A percentile compares a stretch with the other conserved stretches of the same genome.
These are phyloP conservation scores for Anisodus tanguticus DNA, from an alignment of 257 asterid genomes.

Conservation along the genomic window DNA sequence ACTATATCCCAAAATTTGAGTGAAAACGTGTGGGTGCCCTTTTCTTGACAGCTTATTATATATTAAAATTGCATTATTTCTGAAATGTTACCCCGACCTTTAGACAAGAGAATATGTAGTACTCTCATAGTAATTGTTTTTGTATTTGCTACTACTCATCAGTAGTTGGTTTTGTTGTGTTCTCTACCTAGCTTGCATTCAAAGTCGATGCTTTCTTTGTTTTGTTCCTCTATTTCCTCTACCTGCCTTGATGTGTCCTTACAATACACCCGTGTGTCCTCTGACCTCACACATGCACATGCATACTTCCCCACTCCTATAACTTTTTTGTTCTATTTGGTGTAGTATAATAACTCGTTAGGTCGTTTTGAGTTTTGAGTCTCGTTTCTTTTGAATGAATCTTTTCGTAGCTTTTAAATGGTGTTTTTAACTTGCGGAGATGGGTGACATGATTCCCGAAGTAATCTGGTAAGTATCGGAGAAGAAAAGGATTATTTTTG, in stretches of 20 bases:
- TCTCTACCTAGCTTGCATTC: constrained; percentile 23
- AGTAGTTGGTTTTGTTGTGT: not conserved
- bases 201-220: not conserved
- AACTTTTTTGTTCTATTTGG: not conserved
- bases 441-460: too few species aligned
- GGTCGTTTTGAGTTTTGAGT: too few species aligned
- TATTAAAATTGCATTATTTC: not conserved
- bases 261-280: not conserved
- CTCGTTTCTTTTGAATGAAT: too few species aligned
- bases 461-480: too few species aligned
- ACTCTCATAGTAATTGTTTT: not conserved
- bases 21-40: constrained; percentile 31
- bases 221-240: not conserved
- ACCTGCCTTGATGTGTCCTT: not conserved
- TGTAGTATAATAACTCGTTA: too few species aligned
- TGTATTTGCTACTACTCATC: not conserved
- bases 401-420: too few species aligned
- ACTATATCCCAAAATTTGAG: not conserved
- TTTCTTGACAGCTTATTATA: not conserved
- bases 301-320: not conserved
- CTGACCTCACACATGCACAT: constrained; percentile 25
- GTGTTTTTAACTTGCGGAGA: too few species aligned
- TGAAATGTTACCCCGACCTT: constrained; percentile 22
- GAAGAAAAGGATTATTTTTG: too few species aligned
- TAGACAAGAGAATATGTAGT: constrained; percentile 26